Evolutionary conservation across 345 rosid species (phyloP).

Genomic region (Aquilaria malaccensis): DNA sequence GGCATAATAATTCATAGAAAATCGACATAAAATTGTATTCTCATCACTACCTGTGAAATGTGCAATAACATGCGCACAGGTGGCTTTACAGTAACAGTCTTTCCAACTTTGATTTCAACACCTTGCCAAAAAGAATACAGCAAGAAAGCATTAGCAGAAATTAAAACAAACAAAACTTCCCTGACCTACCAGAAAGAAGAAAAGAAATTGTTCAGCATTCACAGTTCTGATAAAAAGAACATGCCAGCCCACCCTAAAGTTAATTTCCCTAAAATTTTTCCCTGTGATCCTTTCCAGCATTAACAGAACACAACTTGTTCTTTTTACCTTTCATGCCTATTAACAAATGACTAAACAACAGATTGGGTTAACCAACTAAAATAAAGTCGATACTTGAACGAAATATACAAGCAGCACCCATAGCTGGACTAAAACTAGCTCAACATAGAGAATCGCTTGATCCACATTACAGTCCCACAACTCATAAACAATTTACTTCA

Average conservation of each 20-base stretch:
- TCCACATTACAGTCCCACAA: no score
- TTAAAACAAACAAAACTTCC: background rate
- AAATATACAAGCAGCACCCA: no score
- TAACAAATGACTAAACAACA: no score
- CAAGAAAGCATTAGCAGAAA: background rate
- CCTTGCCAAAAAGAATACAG: slow-evolving; percentile 27
- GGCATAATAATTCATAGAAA: background rate
- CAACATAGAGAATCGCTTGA: no score
- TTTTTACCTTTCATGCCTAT: no score
- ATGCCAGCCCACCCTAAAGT: background rate
- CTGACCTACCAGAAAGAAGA: background rate
- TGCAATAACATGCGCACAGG: slow-evolving; percentile 33
- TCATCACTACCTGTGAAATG: slow-evolving; percentile 48
- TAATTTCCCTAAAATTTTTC: no score
- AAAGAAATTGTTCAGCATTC: background rate
- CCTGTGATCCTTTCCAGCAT: no score
- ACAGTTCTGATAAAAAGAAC: background rate
- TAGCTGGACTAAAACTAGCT: no score
- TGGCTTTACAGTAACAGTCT: slow-evolving; percentile 24
- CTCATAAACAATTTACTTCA: no score
- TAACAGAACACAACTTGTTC: background rate
- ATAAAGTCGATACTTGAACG: no score
- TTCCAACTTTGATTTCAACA: slow-evolving; percentile 55
- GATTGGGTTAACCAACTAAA: no score
- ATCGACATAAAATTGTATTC: background rate